Conservation (phyloP, 306 rosid genomes). For the Trifolium pratense region DNA sequence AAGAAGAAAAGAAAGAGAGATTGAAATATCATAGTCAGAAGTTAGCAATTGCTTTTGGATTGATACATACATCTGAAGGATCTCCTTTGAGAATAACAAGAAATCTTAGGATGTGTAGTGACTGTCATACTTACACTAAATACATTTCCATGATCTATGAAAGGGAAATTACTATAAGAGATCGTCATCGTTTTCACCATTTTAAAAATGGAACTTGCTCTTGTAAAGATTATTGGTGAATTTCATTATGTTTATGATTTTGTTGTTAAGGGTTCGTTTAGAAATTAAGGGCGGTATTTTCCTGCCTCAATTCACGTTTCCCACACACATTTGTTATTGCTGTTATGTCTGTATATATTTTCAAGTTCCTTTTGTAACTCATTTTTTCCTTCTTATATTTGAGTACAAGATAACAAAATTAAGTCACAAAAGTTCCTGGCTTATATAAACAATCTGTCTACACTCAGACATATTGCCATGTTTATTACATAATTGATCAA, state of each 20-base stretch:
- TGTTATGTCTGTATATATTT: background rate
- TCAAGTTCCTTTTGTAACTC: background rate
- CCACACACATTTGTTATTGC: background rate
- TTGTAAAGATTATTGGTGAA: slow-evolving; percentile 81
- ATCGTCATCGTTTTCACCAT: slow-evolving; percentile 76
- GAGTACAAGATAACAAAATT: background rate
- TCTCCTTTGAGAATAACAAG: slow-evolving; percentile 71
- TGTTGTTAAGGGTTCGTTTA: slow-evolving; percentile 23
- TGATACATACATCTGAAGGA: slow-evolving; percentile 67
- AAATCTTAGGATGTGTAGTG: slow-evolving; percentile 85
- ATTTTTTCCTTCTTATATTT: background rate
- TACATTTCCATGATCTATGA: slow-evolving; percentile 65
- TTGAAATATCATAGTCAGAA: slow-evolving; percentile 82
- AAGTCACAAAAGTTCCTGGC: background rate
- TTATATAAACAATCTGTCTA: background rate
- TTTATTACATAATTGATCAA: too few relatives aligned
- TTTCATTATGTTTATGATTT: slow-evolving; percentile 29
- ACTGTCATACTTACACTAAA: slow-evolving; percentile 81
- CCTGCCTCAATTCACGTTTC: slow-evolving; percentile 20
- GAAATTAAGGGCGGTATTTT: slow-evolving; percentile 11
- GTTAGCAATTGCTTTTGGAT: slow-evolving; percentile 81
- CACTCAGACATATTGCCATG: too few relatives aligned
- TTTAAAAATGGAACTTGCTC: slow-evolving; percentile 87
- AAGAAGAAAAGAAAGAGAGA: slow-evolving; percentile 82
- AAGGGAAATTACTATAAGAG: slow-evolving; percentile 72